A percentile compares a stretch with the other conserved stretches of the same genome.
Evolutionary conservation across 495 filamentous ascomycete genomes (phyloP).

Genomic region (Xylaria nigripes): DNA sequence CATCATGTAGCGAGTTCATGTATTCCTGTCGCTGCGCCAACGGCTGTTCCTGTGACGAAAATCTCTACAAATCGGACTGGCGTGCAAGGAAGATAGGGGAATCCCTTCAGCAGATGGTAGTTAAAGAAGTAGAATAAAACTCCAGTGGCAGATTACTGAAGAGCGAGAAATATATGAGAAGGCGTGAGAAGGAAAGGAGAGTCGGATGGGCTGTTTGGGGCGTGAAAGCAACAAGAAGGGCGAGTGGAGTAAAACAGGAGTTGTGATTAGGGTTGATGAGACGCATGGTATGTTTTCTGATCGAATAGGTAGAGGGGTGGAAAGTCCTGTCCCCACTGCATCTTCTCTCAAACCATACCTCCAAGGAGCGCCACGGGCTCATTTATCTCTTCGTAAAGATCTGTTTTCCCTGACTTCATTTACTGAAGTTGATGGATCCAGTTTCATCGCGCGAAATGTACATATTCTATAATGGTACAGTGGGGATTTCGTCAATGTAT

Average conservation of each 20-base stretch:
- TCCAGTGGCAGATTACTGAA: too few relatives aligned
- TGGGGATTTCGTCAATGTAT: constrained; percentile 4
- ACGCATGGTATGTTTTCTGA: neutral
- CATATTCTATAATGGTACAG: constrained; percentile 14
- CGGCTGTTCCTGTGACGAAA: too few relatives aligned
- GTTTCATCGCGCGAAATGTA: constrained; percentile 1
- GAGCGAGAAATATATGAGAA: too few relatives aligned
- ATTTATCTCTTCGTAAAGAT: neutral
- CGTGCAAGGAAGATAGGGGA: too few relatives aligned
- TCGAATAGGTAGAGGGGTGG: neutral
- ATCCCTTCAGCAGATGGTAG: too few relatives aligned
- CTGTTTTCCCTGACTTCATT: too few relatives aligned
- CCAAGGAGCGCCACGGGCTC: neutral
- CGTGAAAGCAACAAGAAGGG: constrained; percentile 31
- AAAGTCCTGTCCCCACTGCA: neutral
- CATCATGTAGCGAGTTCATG: too few relatives aligned
- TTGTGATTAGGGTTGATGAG: neutral
- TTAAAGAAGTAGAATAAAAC: too few relatives aligned
- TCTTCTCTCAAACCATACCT: neutral
- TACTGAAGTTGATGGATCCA: neutral
- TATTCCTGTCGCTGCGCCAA: too few relatives aligned
- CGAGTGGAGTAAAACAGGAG: constrained; percentile 30
- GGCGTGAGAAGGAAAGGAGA: too few relatives aligned
- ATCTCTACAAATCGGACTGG: too few relatives aligned
- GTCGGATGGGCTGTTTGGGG: constrained; percentile 31